A percentile compares a stretch with the other conserved stretches of the same genome.
Conservation (phyloP, 2,329 filamentous ascomycete genomes). For the Apiospora malaysiana region DNA sequence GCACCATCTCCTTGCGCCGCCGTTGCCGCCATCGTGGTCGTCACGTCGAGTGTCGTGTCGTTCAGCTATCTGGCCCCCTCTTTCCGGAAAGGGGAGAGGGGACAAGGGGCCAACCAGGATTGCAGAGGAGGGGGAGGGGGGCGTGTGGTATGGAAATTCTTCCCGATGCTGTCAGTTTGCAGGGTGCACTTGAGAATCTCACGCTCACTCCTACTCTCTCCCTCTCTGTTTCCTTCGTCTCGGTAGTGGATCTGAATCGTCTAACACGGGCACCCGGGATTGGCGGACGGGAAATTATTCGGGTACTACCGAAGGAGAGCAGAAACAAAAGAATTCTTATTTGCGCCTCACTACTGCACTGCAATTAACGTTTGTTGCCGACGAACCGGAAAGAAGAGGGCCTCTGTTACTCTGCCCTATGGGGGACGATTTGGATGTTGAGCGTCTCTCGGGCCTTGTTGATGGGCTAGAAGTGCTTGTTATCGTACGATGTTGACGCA, state of each 20-base stretch:
- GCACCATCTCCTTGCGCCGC: background rate
- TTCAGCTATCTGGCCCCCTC: background rate
- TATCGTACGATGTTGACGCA: constrained; percentile 3
- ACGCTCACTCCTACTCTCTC: too few species aligned
- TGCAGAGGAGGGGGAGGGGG: background rate
- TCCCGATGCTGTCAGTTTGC: background rate
- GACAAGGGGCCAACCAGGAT: background rate
- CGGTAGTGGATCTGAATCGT: constrained; percentile 9
- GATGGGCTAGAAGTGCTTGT: background rate
- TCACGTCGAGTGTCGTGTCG: constrained; percentile 2
- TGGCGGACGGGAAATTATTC: background rate
- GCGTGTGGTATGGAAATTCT: background rate
- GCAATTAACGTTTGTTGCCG: background rate
- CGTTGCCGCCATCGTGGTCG: background rate
- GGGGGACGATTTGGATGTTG: background rate
- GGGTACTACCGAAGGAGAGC: background rate
- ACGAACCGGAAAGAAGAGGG: constrained; percentile 14
- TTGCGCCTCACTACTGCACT: background rate
- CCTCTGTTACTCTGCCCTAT: background rate
- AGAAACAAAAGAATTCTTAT: background rate
- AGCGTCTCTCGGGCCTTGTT: constrained; percentile 1
- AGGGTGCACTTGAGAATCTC: background rate
- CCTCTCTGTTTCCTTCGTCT: background rate
- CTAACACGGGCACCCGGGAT: background rate
- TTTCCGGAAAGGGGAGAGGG: background rate